phyloP scores from a whole-genome alignment of 2,329 filamentous ascomycete genomes.

The Penicillium sp. region DNA sequence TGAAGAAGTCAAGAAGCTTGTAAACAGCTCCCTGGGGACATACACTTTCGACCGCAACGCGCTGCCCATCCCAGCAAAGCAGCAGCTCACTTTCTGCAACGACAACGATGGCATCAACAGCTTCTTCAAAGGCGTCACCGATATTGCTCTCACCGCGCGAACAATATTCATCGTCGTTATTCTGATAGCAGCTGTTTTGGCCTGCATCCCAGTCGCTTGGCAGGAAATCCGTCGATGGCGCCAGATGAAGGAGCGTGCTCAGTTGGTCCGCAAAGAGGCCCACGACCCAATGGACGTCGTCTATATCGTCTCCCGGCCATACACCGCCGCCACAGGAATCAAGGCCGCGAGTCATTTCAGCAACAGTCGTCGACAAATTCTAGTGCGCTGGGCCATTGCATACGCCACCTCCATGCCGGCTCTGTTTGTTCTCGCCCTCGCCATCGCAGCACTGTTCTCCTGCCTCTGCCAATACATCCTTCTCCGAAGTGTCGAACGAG shows the following conservation, averaged over 20 bases:
- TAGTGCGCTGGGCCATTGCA: slow-evolving; percentile 80
- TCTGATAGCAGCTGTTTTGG: slow-evolving; percentile 69
- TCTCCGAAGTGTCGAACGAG: slow-evolving; percentile 71
- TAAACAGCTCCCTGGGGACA: slow-evolving; percentile 70
- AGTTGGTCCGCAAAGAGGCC: slow-evolving; percentile 65
- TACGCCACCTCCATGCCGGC: slow-evolving; percentile 85
- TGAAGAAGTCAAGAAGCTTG: slow-evolving; percentile 71
- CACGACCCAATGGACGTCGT: slow-evolving; percentile 85
- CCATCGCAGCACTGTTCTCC: slow-evolving; percentile 77
- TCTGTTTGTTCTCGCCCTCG: slow-evolving; percentile 83
- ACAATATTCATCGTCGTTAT: slow-evolving; percentile 78
- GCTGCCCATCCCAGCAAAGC: slow-evolving; percentile 83
- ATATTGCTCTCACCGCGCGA: slow-evolving; percentile 68
- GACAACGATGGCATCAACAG: slow-evolving; percentile 77
- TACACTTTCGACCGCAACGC: slow-evolving; percentile 78
- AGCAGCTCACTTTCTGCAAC: slow-evolving; percentile 84
- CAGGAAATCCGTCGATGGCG: slow-evolving; percentile 79
- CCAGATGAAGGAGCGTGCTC: slow-evolving; percentile 69
- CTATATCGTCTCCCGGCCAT: slow-evolving; percentile 82
- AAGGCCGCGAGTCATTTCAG: slow-evolving; percentile 67
- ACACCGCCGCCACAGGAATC: slow-evolving; percentile 73
- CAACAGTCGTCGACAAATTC: slow-evolving; percentile 66
- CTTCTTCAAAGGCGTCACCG: slow-evolving; percentile 77
- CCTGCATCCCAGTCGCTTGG: slow-evolving; percentile 77
- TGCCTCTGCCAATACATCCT: slow-evolving; percentile 82